Conservation (phyloP, 805 yeast genomes). For the Hanseniaspora pseudoguilliermondii region DNA sequence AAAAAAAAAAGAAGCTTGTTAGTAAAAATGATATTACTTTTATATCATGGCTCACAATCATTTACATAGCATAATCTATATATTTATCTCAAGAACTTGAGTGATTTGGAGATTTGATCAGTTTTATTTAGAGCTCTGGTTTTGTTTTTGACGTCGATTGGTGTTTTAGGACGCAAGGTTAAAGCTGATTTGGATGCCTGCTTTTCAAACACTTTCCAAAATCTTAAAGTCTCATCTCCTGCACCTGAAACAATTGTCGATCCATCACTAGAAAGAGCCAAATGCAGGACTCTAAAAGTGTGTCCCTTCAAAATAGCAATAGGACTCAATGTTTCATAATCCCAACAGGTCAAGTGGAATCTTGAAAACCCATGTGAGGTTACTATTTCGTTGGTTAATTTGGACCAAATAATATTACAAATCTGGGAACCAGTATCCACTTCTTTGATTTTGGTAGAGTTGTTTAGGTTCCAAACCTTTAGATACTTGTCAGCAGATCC, state of each 20-base stretch:
- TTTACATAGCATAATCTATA: neutral
- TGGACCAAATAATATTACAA: slow-evolving; percentile 87
- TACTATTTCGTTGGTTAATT: slow-evolving; percentile 80
- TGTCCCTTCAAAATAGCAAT: slow-evolving; percentile 90
- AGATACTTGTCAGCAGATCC: slow-evolving; percentile 89
- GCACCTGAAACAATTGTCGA: slow-evolving; percentile 96
- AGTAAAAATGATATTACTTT: no score
- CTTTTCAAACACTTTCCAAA: slow-evolving; percentile 90
- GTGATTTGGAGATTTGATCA: slow-evolving; percentile 3
- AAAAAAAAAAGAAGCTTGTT: neutral
- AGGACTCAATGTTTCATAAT: slow-evolving; percentile 81
- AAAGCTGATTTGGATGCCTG: neutral
- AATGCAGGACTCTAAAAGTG: slow-evolving; percentile 77
- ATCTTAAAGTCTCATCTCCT: slow-evolving; percentile 90
- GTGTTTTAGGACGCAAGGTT: neutral
- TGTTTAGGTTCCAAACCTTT: slow-evolving; percentile 82
- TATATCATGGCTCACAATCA: neutral
- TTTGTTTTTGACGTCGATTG: neutral
- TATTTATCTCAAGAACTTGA: slow-evolving; percentile 3
- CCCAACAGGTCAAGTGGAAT: slow-evolving; percentile 88
- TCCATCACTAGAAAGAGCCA: slow-evolving; percentile 89
- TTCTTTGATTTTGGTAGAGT: slow-evolving; percentile 60
- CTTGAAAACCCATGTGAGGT: slow-evolving; percentile 90
- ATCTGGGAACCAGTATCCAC: slow-evolving; percentile 95
- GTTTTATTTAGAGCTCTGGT: neutral